Evolutionary conservation across 352 stramenopile species (phyloP).

Genomic region (Pythium volutum): DNA sequence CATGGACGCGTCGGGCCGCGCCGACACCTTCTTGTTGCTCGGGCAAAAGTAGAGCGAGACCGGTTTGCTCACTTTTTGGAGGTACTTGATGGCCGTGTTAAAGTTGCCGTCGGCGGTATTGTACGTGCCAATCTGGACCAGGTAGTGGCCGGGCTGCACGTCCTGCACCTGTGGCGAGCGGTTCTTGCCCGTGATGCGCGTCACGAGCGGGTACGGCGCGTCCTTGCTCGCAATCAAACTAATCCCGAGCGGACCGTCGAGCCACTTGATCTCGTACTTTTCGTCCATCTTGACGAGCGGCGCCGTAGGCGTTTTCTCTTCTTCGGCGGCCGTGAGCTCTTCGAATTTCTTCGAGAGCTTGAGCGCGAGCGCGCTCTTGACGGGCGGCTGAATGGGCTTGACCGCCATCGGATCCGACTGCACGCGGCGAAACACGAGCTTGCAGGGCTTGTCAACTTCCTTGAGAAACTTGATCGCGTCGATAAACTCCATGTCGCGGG

Average conservation of each 20-base stretch:
- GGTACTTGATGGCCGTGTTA: constrained; percentile 87
- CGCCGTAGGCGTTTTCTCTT: constrained; percentile 61
- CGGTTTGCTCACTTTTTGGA: constrained; percentile 85
- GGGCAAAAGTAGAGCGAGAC: constrained; percentile 84
- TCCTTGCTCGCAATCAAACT: constrained; percentile 88
- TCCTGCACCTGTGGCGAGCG: constrained; percentile 84
- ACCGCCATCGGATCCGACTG: constrained; percentile 74
- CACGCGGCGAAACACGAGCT: constrained; percentile 71
- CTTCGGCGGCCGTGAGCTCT: constrained; percentile 63
- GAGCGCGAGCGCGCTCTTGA: constrained; percentile 66
- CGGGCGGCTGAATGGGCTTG: constrained; percentile 66
- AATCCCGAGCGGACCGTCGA: constrained; percentile 81
- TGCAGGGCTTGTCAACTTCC: constrained; percentile 70
- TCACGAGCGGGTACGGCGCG: constrained; percentile 82
- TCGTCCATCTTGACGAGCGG: constrained; percentile 75
- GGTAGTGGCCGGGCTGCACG: constrained; percentile 83
- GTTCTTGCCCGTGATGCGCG: constrained; percentile 86
- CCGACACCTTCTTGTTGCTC: constrained; percentile 75
- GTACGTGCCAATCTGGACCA: constrained; percentile 85
- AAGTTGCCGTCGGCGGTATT: constrained; percentile 84
- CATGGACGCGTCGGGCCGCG: constrained; percentile 52
- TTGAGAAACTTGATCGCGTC: constrained; percentile 84
- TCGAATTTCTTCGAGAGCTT: constrained; percentile 77
- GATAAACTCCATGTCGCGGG: constrained; percentile 80
- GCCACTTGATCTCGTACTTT: constrained; percentile 88